Evolutionary conservation across 805 yeast species (phyloP).

Genomic region (Scheffersomyces lignosus): DNA sequence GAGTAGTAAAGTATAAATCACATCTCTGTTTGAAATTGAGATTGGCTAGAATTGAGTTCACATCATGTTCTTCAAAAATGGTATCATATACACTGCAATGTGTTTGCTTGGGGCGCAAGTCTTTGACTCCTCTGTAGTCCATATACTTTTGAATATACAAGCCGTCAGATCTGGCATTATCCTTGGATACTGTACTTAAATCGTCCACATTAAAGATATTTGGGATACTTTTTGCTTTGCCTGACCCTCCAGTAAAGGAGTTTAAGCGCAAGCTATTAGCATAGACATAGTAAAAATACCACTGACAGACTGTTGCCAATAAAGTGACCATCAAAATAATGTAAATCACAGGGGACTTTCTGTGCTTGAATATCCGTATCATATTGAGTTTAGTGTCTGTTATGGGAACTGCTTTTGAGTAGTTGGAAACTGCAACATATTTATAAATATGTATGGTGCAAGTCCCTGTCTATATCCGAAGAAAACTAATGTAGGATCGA

Average conservation of each 20-base stretch:
- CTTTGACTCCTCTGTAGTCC: slow-evolving; percentile 14
- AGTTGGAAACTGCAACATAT: too few species aligned
- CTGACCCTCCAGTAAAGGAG: background rate
- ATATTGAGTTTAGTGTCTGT: too few species aligned
- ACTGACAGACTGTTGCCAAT: too few species aligned
- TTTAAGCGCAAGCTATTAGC: too few species aligned
- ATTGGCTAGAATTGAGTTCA: slow-evolving; percentile 18
- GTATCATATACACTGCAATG: slow-evolving; percentile 23
- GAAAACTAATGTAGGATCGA: too few species aligned
- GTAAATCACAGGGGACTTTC: background rate
- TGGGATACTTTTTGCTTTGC: slow-evolving; percentile 6
- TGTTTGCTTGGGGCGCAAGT: slow-evolving; percentile 17
- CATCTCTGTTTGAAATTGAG: slow-evolving; percentile 41
- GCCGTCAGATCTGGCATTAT: too few species aligned
- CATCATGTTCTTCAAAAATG: slow-evolving; percentile 18
- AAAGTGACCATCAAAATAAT: too few species aligned
- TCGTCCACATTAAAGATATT: slow-evolving; percentile 17
- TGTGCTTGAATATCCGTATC: background rate
- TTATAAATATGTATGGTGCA: too few species aligned
- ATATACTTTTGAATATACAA: slow-evolving; percentile 10
- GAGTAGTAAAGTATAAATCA: slow-evolving; percentile 43
- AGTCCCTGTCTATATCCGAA: too few species aligned
- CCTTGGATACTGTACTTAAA: slow-evolving; percentile 9
- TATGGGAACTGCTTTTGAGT: slow-evolving; percentile 11
- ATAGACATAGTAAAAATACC: too few species aligned